Base-by-base conservation (phyloP, 345 rosid species). In the Brassica rapa region DNA sequence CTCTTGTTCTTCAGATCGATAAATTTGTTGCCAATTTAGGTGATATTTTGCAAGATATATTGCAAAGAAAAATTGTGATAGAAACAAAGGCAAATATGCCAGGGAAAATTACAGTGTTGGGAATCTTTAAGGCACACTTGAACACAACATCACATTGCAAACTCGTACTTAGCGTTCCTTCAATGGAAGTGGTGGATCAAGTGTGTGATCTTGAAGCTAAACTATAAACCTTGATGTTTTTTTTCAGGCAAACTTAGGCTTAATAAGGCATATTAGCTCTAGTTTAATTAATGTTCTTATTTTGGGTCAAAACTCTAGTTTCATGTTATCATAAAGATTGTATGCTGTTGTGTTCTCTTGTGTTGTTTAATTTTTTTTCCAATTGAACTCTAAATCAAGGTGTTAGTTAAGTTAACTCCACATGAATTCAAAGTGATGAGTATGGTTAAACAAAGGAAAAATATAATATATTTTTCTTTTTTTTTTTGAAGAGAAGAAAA, bases 61-160 rank as follows among this genome's bases (percentile, higher is more conserved):
- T 82, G 57, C 76, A 16, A 0, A 84, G 89, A 2, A 74, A 84
- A n/a, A 23, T 87, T 27, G 85, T 65, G 12, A 3, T 88, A 56
- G 87, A 85, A 70, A 78, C 87, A 6, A 59, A 64, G 0, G 76
- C 90, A 3, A 66, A 27, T n/a, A 84, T 91, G 76, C 90, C 93
- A 0, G 92, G 96, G 0, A 79, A 81, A 70, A 78, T 87, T 19
- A 86, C 70, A 2, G 46, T 88, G 49, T 67, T 87, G 73, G 83
- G 85, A 55, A 60, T 87, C 9, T 49, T 86, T 75, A 87, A 83
- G 72, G 75, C 46, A 74, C 87, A 84, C 23, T 59, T 78, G 25
- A 65, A 81, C 10, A 71, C 87, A 15, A 19, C 73, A 29, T 85
- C 88, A 24, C 79, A 66, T 15, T 89, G 93, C 39, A 78, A n/a